phyloP scores from a whole-genome alignment of 768 basidiomycete genomes.

The Mycena vitilis region DNA sequence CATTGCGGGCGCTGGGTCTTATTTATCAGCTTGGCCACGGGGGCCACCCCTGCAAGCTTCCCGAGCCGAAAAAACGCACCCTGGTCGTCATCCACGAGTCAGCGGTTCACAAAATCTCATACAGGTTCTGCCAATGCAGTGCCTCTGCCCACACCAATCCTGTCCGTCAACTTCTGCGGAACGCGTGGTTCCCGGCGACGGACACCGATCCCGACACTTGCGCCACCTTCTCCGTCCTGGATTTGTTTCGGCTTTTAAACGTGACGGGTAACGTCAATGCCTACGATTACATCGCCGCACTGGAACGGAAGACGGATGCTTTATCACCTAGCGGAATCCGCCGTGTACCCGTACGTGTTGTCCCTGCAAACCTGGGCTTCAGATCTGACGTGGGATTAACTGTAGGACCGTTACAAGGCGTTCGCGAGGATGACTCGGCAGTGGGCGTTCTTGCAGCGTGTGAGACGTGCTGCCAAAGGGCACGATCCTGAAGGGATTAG shows the following conservation, averaged over 20 bases:
- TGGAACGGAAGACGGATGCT: conserved; percentile 11
- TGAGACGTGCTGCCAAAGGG: background rate
- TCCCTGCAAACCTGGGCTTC: no score
- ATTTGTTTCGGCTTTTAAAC: conserved; percentile 26
- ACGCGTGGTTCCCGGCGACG: background rate
- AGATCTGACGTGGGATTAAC: no score
- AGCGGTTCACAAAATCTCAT: background rate
- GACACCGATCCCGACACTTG: background rate
- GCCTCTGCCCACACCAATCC: background rate
- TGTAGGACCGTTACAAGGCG: conserved; percentile 23
- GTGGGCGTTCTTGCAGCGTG: background rate
- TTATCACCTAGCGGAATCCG: background rate
- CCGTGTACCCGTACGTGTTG: no score
- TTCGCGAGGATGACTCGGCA: conserved; percentile 5
- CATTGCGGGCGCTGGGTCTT: conserved; percentile 13
- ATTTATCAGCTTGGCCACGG: conserved; percentile 28
- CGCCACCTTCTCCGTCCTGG: background rate
- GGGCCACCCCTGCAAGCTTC: background rate
- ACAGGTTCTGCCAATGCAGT: background rate
- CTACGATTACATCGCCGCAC: background rate
- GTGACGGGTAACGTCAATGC: conserved; percentile 19
- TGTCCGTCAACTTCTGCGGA: background rate
- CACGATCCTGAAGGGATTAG: conserved; percentile 13
- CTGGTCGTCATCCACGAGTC: background rate
- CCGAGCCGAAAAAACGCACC: background rate